Evolutionary conservation across 176 grass and related monocot species (phyloP), one percentile per base, ranked within the genome.

Genomic region (Oryza meridionalis): DNA sequence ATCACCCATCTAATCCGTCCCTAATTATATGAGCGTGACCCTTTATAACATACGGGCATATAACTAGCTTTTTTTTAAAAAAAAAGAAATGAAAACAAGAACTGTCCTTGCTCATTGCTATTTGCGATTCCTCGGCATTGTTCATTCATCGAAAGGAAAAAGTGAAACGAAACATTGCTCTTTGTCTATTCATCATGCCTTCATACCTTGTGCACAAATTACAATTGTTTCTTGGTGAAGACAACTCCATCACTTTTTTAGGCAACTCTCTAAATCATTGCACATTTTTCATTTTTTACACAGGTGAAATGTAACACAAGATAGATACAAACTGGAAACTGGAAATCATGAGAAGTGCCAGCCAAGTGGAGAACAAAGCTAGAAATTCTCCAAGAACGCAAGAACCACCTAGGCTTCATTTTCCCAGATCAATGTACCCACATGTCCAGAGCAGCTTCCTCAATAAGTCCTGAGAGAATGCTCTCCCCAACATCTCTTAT

Each of bases 401-500:
- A 76, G 72, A 87, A 40, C 19, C 7, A 11, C 27, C 15, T 17
- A 9, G 11, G 9, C 21, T 84, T 32, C 24, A 26, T 77, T 51
- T 46, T 67, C 35, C 49, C 45, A 55, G 42, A 55, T 37, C 76
- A 70, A 31, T 29, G 42, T 2, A 26, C 65, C 46, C 24, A 84
- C 65, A 91, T 67, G n/a, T 90, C 85, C 12, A 88, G 2, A 80
- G 70, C 88, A 80, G 44, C 53, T 37, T 98, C 93, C 72, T 90
- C 91, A 16, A 98, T 50, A 11, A 98, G 88, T 45, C 9, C 58
- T 24, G 77, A 88, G 3, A 95, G 62, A 17, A 95, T 74, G 43
- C 55, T 50, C 46, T 92, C 88, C 81, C 75, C 81, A 1, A 81
- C 77, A 49, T 93, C 86, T 78, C 72, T 69, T 29, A 76, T 73